phyloP scores from a whole-genome alignment of 192 early-diverging fungal genomes.

The Nowakowskiella sp. region DNA sequence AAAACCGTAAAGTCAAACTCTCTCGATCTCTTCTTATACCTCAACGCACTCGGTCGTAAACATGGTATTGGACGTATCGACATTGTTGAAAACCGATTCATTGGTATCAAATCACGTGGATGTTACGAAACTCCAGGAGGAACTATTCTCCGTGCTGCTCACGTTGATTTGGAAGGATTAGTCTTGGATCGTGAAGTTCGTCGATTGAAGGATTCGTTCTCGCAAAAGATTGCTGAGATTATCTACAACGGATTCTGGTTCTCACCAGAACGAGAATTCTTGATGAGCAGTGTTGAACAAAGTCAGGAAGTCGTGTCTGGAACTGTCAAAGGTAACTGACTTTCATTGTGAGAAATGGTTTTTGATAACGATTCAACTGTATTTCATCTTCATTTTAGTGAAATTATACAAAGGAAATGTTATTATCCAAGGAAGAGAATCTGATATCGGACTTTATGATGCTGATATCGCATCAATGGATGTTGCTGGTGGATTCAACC shows the following conservation, averaged over 20 bases:
- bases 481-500: slow-evolving; percentile 74
- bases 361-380: neutral
- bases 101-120: slow-evolving; percentile 97
- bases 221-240: slow-evolving; percentile 56
- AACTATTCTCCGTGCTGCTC: slow-evolving; percentile 88
- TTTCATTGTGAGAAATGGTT: neutral
- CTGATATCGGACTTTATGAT: slow-evolving; percentile 75
- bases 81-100: slow-evolving; percentile 98
- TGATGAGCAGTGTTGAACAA: slow-evolving; percentile 70
- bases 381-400: slow-evolving; percentile 27
- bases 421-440: slow-evolving; percentile 81
- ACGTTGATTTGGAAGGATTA: slow-evolving; percentile 93
- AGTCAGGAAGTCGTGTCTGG: slow-evolving; percentile 87
- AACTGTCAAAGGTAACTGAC: slow-evolving; percentile 59
- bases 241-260: slow-evolving; percentile 98
- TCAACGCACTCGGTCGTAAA: slow-evolving; percentile 90
- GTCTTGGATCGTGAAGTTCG: slow-evolving; percentile 94
- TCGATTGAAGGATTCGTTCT: slow-evolving; percentile 66
- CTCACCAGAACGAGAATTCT: slow-evolving; percentile 88
- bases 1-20: slow-evolving; percentile 48
- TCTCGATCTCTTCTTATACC: slow-evolving; percentile 88
- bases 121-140: slow-evolving; percentile 99
- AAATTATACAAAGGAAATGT: slow-evolving; percentile 96
- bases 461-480: slow-evolving; percentile 96
- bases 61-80: slow-evolving; percentile 98